Evolutionary conservation across 2,329 filamentous ascomycete species (phyloP).

Genomic region (Thyridium curvatum): DNA sequence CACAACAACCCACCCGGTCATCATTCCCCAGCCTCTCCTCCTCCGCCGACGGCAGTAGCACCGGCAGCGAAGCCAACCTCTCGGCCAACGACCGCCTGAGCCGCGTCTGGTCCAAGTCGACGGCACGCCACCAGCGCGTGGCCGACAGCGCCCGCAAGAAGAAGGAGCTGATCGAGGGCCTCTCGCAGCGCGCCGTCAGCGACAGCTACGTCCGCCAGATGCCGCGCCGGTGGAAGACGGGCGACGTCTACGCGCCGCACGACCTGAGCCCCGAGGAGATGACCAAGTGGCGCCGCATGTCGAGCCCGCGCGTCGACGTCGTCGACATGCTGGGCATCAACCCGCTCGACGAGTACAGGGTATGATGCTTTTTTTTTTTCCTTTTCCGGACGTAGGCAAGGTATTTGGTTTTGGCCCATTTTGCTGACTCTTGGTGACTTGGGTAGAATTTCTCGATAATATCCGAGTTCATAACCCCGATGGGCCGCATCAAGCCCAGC

Average conservation of each 20-base stretch:
- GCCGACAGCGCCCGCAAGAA: slow-evolving; percentile 11
- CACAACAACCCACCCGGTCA: not conserved
- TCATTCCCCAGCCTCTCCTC: not conserved
- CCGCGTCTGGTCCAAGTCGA: slow-evolving; percentile 10
- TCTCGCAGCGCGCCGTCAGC: slow-evolving; percentile 31
- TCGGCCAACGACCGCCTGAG: slow-evolving; percentile 6
- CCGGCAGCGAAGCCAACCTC: not conserved
- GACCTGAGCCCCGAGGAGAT: slow-evolving; percentile 76
- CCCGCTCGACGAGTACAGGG: slow-evolving; percentile 82
- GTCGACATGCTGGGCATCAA: slow-evolving; percentile 76
- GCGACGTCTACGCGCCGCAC: slow-evolving; percentile 87
- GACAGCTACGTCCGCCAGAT: slow-evolving; percentile 56
- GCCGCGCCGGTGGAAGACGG: slow-evolving; percentile 64
- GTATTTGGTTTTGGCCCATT: no score
- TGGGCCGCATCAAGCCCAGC: slow-evolving; percentile 79
- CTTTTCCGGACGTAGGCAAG: no score
- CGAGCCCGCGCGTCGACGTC: slow-evolving; percentile 56
- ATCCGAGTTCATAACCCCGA: slow-evolving; percentile 77
- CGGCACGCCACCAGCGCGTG: slow-evolving; percentile 5
- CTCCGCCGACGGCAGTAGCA: slow-evolving; percentile 1
- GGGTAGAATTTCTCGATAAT: slow-evolving; percentile 85
- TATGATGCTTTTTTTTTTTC: slow-evolving; percentile 30
- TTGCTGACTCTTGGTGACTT: slow-evolving; percentile 2
- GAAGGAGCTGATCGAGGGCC: slow-evolving; percentile 27
- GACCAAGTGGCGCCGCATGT: slow-evolving; percentile 66